Base-by-base conservation (phyloP, 2,329 filamentous ascomycete genomes). In the Fusarium sp. region DNA sequence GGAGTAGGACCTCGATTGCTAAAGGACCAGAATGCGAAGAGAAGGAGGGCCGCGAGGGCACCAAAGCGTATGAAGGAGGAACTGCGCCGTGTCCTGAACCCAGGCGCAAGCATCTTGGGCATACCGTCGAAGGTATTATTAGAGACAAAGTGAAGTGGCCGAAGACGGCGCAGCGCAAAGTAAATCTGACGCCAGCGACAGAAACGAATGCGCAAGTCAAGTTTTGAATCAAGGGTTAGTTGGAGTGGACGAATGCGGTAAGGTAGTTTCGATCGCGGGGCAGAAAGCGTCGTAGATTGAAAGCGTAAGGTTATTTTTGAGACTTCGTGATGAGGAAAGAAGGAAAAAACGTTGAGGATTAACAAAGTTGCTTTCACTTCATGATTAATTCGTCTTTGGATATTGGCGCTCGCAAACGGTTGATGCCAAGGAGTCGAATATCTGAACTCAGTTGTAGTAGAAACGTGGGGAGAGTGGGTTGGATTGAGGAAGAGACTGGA, bases 51-150 rank as follows among this genome's bases (percentile, higher is more conserved):
- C 54, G 77, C 76, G n/a, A 82, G 72, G 38, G 83, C 60, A 28
- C 77, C 68, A 59, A 82, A 84, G 56, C 82, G 82, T 26, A 83
- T 60, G 56, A 84, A 76, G 69, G 83, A 80, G 49, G 82, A 82
- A 11, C 78, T 80, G 55, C 83, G 80, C 60, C 82, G 79, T 57
- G 81, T 80, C 39, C 81, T 80, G 59, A 84, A 83, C 31, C 77
- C 77, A 33, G 80, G 77, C 65, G 80, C 78, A 62, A 80, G 75
- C 76, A 83, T 69, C 63, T 74, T 77, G 60, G 63, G 59, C 76
- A 77, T 76, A 20, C 59, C 57, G 58, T 43, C 26, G 44, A 16
- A 16, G 8, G 43, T 47, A 57, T 48, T 62, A 31, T 52, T 55
- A 52, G n/a, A 50, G 21, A 35, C 33, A 35, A n/a, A 33, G 31